Evolutionary conservation across 352 stramenopile genomes (phyloP).

Genomic region (Globisporangium abappressorium): DNA sequence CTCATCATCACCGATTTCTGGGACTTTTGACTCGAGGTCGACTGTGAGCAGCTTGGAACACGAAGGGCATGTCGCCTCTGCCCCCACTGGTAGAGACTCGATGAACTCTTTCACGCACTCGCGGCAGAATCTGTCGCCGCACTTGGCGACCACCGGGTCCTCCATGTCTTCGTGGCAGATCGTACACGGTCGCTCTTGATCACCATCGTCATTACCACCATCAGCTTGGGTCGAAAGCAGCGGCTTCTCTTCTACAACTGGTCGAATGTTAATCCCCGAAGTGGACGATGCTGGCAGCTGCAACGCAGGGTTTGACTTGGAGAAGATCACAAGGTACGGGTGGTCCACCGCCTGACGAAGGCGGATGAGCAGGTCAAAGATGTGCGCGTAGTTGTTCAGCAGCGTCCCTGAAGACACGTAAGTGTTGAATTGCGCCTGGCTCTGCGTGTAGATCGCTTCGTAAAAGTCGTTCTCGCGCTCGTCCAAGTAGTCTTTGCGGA

Average conservation of each 20-base stretch:
- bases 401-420: constrained; percentile 97
- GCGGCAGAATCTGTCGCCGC: constrained; percentile 90
- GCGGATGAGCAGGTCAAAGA: constrained; percentile 98
- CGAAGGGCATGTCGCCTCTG: constrained; percentile 59
- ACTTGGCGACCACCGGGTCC: constrained; percentile 87
- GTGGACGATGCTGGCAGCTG: constrained; percentile 43
- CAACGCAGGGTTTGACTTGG: constrained; percentile 81
- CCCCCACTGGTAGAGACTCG: constrained; percentile 61
- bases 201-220: constrained; percentile 18
- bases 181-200: constrained; percentile 55
- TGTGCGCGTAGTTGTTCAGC: constrained; percentile 99
- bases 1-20: constrained; percentile 16
- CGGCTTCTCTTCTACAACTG: constrained; percentile 63
- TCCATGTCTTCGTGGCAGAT: constrained; percentile 94
- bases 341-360: constrained; percentile 98
- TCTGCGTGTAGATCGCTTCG: constrained; percentile 97
- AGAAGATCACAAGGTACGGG: constrained; percentile 96
- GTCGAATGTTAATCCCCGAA: constrained; percentile 20
- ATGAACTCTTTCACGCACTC: constrained; percentile 82
- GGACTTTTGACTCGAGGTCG: constrained; percentile 48
- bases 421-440: constrained; percentile 97
- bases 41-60: constrained; percentile 87
- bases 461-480: constrained; percentile 98
- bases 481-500: constrained; percentile 83
- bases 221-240: constrained; percentile 31